These are phyloP conservation scores for Phoma herbarum DNA, from an alignment of 2,329 filamentous ascomycete genomes.

Conservation along the genomic window DNA sequence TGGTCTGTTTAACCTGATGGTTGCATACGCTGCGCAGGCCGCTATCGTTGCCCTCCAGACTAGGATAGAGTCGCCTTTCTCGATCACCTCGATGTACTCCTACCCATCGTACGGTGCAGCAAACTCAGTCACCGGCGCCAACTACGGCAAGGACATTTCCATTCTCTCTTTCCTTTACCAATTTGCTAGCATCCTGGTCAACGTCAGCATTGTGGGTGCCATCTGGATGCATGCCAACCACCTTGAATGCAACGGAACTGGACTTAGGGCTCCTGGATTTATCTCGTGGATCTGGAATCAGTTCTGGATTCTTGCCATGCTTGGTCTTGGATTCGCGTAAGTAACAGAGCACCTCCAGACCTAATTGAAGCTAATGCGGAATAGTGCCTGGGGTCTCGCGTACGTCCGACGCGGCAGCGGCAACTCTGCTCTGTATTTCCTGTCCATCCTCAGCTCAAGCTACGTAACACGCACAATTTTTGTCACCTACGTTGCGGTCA, in stretches of 20 bases:
- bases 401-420: slow-evolving; percentile 17
- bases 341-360: background rate
- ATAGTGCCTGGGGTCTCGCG: slow-evolving; percentile 24
- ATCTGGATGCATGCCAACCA: slow-evolving; percentile 34
- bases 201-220: slow-evolving; percentile 36
- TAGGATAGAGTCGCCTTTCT: slow-evolving; percentile 23
- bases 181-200: slow-evolving; percentile 26
- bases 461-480: slow-evolving; percentile 22
- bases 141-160: slow-evolving; percentile 25
- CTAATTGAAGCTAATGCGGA: background rate
- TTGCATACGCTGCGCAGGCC: slow-evolving; percentile 28
- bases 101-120: slow-evolving; percentile 23
- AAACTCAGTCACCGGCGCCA: background rate
- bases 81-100: slow-evolving; percentile 27
- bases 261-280: slow-evolving; percentile 26
- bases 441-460: slow-evolving; percentile 13
- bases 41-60: slow-evolving; percentile 28
- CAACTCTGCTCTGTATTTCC: slow-evolving; percentile 18
- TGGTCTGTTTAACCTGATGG: slow-evolving; percentile 25
- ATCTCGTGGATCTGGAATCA: slow-evolving; percentile 25
- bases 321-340: slow-evolving; percentile 26
- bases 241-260: slow-evolving; percentile 27
- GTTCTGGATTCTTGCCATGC: slow-evolving; percentile 27
- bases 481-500: slow-evolving; percentile 21
- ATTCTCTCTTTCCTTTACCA: slow-evolving; percentile 31